Base-by-base conservation (phyloP, 176 grass and related monocot species). In the Cenchrus fungigraminus region DNA sequence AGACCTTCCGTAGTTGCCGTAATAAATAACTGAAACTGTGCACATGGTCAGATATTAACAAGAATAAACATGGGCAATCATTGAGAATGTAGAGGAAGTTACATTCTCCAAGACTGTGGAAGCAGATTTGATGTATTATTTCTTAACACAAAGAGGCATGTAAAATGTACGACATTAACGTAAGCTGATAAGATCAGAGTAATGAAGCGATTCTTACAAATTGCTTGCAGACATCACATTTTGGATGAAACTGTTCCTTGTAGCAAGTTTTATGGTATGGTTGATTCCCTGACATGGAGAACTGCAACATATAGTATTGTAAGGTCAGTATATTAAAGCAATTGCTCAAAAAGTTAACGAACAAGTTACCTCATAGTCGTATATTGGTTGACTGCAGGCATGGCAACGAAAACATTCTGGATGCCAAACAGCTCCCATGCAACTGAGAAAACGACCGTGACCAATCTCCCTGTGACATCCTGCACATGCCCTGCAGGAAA, bases 221-320 rank as follows among this genome's bases (percentile, higher is more conserved):
- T 79, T 96, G 90, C 60, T 91, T 96, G 90, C 97, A 99, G 54
- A 96, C 94, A 86, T 96, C 97, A 52, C 97, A 99, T 91, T 99
- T 99, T 71, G 97, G 97, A 65, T 96, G 91, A 89, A 96, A 92
- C 22, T 77, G 87, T 80, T 98, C 93, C 78, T 90, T 92, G 87
- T 95, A 95, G 84, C 95, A 98, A 49, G 73, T 88, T 84, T 95
- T 95, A 78, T 98, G 93, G 88, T 94, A 96, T 4, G 93, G 91
- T 74, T 89, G 86, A 86, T 91, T 92, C 66, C 88, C 93, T 4
- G 84, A 96, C 97, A 96, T 91, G 68, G 91, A 94, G 90, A 96
- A 96, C 97, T 99, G 86, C 77, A 86, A 28, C 20, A 76, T 82
- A 32, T 82, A 32, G 79, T 76, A 28, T 61, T 89, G 43, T 25